Percentiles rank a stretch among this genome's conserved stretches.
These are phyloP conservation scores for Zymoseptoria ardabiliae DNA, from an alignment of 2,329 filamentous ascomycete genomes.

Conservation along the genomic window DNA sequence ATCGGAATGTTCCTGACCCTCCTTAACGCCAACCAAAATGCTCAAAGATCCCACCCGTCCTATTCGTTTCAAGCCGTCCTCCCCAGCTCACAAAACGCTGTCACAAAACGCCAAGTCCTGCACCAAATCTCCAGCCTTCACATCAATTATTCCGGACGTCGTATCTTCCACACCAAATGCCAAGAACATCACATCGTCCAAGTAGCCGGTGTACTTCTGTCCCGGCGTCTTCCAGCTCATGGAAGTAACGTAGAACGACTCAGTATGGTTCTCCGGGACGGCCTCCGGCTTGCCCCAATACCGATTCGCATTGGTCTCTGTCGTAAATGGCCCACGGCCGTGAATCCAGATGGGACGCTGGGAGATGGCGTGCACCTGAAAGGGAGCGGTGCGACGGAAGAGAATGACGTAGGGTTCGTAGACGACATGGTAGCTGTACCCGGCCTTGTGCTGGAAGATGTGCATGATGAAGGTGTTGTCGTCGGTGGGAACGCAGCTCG, in stretches of 20 bases:
- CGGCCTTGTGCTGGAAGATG: conserved; percentile 51
- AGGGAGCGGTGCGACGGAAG: conserved; percentile 44
- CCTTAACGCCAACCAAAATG: neutral
- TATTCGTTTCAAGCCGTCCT: neutral
- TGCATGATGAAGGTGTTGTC: conserved; percentile 49
- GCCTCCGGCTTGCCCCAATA: conserved; percentile 15
- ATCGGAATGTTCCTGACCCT: too few species aligned
- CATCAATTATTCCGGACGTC: conserved; percentile 44
- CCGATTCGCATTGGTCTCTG: conserved; percentile 16
- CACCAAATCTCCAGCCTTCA: conserved; percentile 45
- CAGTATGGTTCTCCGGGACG: conserved; percentile 30
- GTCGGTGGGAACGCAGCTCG: conserved; percentile 35
- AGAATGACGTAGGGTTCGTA: conserved; percentile 53
- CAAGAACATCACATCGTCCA: conserved; percentile 50
- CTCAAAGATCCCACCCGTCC: neutral
- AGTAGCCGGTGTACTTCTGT: conserved; percentile 48
- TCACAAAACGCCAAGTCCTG: conserved; percentile 29
- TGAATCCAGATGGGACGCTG: conserved; percentile 49
- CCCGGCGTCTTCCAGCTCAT: conserved; percentile 48
- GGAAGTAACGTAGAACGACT: conserved; percentile 54
- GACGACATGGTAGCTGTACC: conserved; percentile 41
- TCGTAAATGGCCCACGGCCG: conserved; percentile 36
- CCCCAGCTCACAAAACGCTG: neutral
- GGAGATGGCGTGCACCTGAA: conserved; percentile 45
- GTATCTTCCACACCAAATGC: conserved; percentile 52